Base-by-base conservation (phyloP, 2,329 filamentous ascomycete genomes). In the Diaporthe nobilis region DNA sequence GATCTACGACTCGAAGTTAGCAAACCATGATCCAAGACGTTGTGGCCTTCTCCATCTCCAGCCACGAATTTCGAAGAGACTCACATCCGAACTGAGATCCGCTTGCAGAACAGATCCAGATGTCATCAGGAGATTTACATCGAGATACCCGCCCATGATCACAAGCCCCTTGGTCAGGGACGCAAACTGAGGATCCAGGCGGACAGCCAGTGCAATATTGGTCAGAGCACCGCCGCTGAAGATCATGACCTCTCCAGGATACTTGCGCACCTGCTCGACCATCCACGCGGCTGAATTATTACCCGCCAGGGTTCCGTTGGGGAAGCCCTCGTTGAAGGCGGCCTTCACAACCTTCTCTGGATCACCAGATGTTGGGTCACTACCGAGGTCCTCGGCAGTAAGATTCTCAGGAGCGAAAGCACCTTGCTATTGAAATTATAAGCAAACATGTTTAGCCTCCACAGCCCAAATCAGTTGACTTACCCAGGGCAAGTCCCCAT, bases 71-170 rank as follows among this genome's bases (percentile, higher is more conserved):
- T 15, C 20, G 12, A 2, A 9, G 12, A 44, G 28, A 73, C 80
- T 75, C 58, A 80, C 79, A 71, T 82, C 80, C 3, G 80, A 80
- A 63, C 78, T 80, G 61, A 81, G 76, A 51, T 82, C 81, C 17
- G 80, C 79, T 70, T 78, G 78, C 37, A 77, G 44, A 22, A 70
- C 42, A 12, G 78, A 73, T 0, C 78, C 79, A 22, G 78, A 79
- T 6, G 80, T 81, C 78, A 82, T 76, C 53, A 83, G 78, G 60
- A 86, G 79, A 34, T 83, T 86, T 7, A 83, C 81, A 78, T 89
- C 87, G 31, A 88, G 78, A 78, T 87, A 89, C 2, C 87, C 86
- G 72, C 88, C 87, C 87, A 89, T 89, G 71, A 89, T 83, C 37
- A 88, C 82, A 4, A 89, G 81, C 42, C 86, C 85, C 78, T 86